A percentile compares a stretch with the other conserved stretches of the same genome.
Evolutionary conservation across 163 green algal genomes (phyloP).

Genomic region (Trebouxia gelatinosa): DNA sequence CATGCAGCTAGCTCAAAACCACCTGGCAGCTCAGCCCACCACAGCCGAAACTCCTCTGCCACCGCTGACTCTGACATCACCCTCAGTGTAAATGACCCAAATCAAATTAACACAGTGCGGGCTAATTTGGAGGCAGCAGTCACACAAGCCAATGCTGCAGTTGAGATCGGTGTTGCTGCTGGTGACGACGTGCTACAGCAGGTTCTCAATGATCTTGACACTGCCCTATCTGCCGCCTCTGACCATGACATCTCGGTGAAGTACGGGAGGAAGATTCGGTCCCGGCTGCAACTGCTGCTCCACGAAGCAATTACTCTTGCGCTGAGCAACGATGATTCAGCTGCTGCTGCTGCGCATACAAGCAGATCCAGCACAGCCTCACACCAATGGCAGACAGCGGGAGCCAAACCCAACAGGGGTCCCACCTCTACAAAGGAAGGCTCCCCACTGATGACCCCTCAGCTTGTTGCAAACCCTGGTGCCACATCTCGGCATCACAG

Average conservation of each 20-base stretch:
- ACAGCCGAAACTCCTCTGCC: constrained; percentile 17
- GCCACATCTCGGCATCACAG: not conserved
- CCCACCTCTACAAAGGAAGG: not conserved
- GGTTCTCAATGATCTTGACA: constrained; percentile 33
- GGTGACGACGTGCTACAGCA: constrained; percentile 5
- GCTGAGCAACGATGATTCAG: not conserved
- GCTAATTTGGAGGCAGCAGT: constrained; percentile 13
- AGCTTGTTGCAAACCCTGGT: not conserved
- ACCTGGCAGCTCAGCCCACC: not conserved
- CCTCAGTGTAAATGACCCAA: not conserved
- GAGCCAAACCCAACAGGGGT: not conserved
- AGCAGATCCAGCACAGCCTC: not conserved
- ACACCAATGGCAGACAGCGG: constrained; percentile 18
- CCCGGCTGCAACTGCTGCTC: constrained; percentile 28
- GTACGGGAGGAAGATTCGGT: constrained; percentile 46
- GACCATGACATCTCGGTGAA: constrained; percentile 36
- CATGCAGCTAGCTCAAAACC: not conserved
- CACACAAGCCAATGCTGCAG: constrained; percentile 6
- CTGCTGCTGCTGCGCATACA: not conserved
- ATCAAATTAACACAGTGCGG: not conserved
- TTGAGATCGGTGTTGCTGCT: constrained; percentile 1
- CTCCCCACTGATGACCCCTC: not conserved
- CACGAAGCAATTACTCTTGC: constrained; percentile 1
- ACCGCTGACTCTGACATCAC: constrained; percentile 5
- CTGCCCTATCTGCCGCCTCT: constrained; percentile 25